Evolutionary conservation across 1,284 basidiomycete genomes (phyloP).

Genomic region (Sanghuangporus baumii): DNA sequence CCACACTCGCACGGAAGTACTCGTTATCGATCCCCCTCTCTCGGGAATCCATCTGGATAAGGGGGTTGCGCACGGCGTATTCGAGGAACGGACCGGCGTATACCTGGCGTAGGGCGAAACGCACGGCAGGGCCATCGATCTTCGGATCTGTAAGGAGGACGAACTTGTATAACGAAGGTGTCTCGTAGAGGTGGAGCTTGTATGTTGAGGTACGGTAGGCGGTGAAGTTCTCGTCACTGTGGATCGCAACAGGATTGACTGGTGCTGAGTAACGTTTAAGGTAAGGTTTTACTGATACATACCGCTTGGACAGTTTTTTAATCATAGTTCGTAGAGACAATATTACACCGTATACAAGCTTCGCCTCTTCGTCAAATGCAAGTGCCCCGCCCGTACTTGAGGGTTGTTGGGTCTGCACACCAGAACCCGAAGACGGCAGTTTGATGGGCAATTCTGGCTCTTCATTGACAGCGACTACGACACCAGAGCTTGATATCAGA

Average conservation of each 20-base stretch:
- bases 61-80: conserved; percentile 88
- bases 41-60: conserved; percentile 76
- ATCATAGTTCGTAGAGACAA: conserved; percentile 92
- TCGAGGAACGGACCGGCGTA: conserved; percentile 94
- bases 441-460: conserved; percentile 31
- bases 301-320: conserved; percentile 88
- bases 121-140: conserved; percentile 54
- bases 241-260: neutral
- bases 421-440: conserved; percentile 20
- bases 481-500: conserved; percentile 52
- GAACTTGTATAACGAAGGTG: conserved; percentile 91
- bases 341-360: conserved; percentile 95
- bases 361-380: conserved; percentile 95
- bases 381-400: conserved; percentile 42
- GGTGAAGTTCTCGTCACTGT: conserved; percentile 85
- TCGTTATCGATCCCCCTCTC: conserved; percentile 88
- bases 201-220: conserved; percentile 90
- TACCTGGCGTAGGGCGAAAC: conserved; percentile 81
- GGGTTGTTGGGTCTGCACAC: conserved; percentile 21
- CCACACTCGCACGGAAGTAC: conserved; percentile 79
- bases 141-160: conserved; percentile 88
- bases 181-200: conserved; percentile 92
- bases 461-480: conserved; percentile 63
- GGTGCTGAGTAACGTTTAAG: neutral
- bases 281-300: conserved; percentile 22